Conservation (phyloP, 228 moss, liverwort and hornwort genomes). For the Sphagnum magellanicum region DNA sequence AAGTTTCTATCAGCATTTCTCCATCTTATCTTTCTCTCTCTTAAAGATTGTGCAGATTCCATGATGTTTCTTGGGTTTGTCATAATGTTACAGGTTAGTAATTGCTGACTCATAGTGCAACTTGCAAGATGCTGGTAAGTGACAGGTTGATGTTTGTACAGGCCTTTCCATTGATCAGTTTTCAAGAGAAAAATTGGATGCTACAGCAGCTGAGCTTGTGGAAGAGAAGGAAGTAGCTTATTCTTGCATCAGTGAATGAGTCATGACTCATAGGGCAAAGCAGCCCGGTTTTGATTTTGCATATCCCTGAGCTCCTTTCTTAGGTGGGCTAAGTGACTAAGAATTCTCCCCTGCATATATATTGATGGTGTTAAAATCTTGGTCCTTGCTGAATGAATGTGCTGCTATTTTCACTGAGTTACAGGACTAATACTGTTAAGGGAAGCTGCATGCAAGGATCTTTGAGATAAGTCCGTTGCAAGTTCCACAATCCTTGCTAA, state of each 20-base stretch:
- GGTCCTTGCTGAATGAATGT: too few relatives aligned
- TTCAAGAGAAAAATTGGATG: conserved; percentile 83
- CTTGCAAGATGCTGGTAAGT: background rate
- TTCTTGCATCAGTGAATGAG: conserved; percentile 68
- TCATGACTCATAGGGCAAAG: too few relatives aligned
- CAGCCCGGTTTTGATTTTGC: too few relatives aligned
- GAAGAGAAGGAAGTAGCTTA: conserved; percentile 89
- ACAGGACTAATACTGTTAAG: too few relatives aligned
- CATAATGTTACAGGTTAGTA: background rate
- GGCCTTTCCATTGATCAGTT: conserved; percentile 74
- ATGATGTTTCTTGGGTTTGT: background rate
- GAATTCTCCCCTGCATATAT: too few relatives aligned
- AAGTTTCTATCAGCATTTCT: background rate
- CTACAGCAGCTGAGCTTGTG: conserved; percentile 83
- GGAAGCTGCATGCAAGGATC: too few relatives aligned
- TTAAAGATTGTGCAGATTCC: background rate
- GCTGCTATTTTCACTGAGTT: too few relatives aligned
- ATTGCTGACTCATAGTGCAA: background rate
- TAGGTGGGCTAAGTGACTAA: too few relatives aligned
- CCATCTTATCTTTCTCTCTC: background rate
- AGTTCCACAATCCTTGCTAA: too few relatives aligned
- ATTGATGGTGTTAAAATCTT: too few relatives aligned
- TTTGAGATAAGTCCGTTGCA: too few relatives aligned
- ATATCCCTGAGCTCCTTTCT: too few relatives aligned
- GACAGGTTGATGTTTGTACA: conserved; percentile 14